Conservation (phyloP, 495 filamentous ascomycete genomes). For the Thozetella sp. region DNA sequence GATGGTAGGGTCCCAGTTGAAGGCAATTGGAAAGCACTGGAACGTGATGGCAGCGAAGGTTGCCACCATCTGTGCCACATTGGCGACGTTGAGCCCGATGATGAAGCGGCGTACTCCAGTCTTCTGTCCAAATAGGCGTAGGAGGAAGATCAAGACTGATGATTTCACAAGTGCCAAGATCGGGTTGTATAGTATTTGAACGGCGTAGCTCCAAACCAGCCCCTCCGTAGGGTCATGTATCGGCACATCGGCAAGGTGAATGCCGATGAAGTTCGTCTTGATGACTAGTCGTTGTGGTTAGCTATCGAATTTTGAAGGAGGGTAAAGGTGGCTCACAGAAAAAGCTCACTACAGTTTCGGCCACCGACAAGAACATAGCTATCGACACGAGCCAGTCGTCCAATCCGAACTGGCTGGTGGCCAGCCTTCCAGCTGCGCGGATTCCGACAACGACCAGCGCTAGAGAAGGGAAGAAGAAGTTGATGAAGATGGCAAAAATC, state of each 20-base stretch:
- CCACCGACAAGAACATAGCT: constrained; percentile 44
- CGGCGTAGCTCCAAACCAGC: constrained; percentile 50
- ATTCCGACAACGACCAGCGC: constrained; percentile 42
- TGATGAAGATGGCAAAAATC: constrained; percentile 42
- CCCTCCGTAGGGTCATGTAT: constrained; percentile 37
- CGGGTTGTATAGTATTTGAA: constrained; percentile 66
- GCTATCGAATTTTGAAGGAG: not conserved
- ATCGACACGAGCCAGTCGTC: constrained; percentile 46
- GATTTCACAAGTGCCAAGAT: constrained; percentile 62
- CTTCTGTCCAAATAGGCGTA: constrained; percentile 47
- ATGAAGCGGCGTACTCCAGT: constrained; percentile 43
- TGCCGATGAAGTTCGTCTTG: constrained; percentile 54
- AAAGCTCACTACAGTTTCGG: constrained; percentile 42
- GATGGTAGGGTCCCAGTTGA: constrained; percentile 46
- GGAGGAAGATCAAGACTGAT: constrained; percentile 60
- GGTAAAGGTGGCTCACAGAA: constrained; percentile 31
- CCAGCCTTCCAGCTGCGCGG: constrained; percentile 41
- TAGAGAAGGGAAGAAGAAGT: constrained; percentile 47
- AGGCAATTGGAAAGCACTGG: constrained; percentile 54
- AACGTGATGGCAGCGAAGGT: constrained; percentile 60
- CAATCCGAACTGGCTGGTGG: constrained; percentile 33
- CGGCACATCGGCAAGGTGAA: constrained; percentile 46
- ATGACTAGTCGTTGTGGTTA: constrained; percentile 36
- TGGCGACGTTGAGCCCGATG: constrained; percentile 49
- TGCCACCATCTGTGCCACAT: constrained; percentile 51